Conservation (phyloP, 805 yeast genomes). For the Yarrowia bubula region DNA sequence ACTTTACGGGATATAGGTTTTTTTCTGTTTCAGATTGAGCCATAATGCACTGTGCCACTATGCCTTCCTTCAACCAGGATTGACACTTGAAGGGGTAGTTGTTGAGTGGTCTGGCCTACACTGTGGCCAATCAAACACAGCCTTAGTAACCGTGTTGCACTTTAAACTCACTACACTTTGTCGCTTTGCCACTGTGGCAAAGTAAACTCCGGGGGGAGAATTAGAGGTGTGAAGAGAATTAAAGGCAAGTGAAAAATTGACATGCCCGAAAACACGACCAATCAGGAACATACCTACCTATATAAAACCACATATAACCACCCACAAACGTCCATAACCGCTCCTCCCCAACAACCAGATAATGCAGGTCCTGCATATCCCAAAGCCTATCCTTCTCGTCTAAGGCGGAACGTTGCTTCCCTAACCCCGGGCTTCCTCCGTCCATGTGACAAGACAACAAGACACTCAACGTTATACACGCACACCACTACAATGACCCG, state of each 20-base stretch:
- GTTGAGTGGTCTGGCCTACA: not conserved
- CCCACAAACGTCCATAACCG: too few species aligned
- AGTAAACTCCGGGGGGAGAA: not conserved
- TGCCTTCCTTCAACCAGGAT: too few species aligned
- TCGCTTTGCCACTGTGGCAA: slow-evolving; percentile 13
- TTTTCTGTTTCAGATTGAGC: not conserved
- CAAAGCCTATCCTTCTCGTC: slow-evolving; percentile 23
- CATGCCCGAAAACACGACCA: not conserved
- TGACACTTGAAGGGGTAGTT: not conserved
- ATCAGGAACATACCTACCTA: not conserved
- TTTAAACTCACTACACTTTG: slow-evolving; percentile 3
- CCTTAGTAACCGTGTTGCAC: slow-evolving; percentile 3
- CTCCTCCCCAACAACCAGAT: not conserved
- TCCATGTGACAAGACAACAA: slow-evolving; percentile 3
- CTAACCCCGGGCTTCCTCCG: not conserved
- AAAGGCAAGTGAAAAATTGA: not conserved
- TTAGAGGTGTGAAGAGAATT: not conserved
- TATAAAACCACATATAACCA: not conserved
- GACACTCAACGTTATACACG: slow-evolving; percentile 18
- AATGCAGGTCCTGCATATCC: slow-evolving; percentile 14
- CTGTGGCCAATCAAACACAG: not conserved
- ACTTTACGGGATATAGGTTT: slow-evolving; percentile 5
- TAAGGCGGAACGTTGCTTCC: slow-evolving; percentile 23
- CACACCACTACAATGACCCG: slow-evolving; percentile 8
- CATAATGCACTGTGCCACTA: too few species aligned